Conservation (phyloP, 805 yeast species). For the Nakazawaea holstii region DNA sequence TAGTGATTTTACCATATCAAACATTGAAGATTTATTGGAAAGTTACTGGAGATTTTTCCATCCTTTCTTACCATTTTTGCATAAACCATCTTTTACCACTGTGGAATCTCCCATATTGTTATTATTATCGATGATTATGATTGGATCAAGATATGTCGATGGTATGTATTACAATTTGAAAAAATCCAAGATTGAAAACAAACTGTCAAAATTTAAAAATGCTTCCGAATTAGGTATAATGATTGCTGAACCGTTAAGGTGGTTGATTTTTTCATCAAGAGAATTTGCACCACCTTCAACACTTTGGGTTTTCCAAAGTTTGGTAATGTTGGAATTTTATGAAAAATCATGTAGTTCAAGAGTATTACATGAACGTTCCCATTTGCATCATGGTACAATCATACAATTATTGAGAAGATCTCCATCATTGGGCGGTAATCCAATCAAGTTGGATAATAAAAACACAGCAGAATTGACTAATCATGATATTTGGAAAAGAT, state of each 20-base stretch:
- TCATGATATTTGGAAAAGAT: constrained; percentile 41
- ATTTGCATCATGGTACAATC: constrained; percentile 82
- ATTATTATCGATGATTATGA: constrained; percentile 47
- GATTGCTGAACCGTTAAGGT: constrained; percentile 58
- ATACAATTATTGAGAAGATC: constrained; percentile 73
- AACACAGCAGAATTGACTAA: constrained; percentile 17
- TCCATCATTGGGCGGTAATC: constrained; percentile 72
- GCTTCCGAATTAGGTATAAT: constrained; percentile 33
- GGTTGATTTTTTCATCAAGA: constrained; percentile 62
- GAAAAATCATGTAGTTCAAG: constrained; percentile 72
- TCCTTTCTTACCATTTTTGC: constrained; percentile 46
- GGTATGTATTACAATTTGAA: constrained; percentile 3
- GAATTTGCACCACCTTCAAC: constrained; percentile 75
- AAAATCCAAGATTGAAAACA: constrained; percentile 6
- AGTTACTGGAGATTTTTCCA: constrained; percentile 52
- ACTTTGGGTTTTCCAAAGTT: constrained; percentile 71
- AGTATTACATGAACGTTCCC: constrained; percentile 73
- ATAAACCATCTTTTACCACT: constrained; percentile 46
- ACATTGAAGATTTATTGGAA: constrained; percentile 15
- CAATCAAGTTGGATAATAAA: constrained; percentile 29
- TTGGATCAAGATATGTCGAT: constrained; percentile 28
- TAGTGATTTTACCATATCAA: constrained; percentile 7
- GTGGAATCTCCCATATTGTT: constrained; percentile 45
- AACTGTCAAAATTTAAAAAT: constrained; percentile 2
- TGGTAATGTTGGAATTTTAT: constrained; percentile 68